Conservation (phyloP, 2,329 filamentous ascomycete species). For the Aspergillus uvarum region DNA sequence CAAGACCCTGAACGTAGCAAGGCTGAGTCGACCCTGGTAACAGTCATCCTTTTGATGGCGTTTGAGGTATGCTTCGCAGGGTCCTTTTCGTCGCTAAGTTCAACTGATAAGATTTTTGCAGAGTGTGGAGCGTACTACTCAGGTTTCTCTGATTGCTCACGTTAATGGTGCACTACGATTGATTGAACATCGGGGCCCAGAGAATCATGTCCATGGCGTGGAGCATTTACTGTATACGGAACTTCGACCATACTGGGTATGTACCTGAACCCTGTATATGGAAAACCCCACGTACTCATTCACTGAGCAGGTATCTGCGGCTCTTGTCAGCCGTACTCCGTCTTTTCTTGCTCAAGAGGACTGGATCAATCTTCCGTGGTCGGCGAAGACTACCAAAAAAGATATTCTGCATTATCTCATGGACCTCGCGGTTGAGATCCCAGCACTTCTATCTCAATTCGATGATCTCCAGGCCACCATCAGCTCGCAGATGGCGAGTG, state of each 20-base stretch:
- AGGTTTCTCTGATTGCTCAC: constrained; percentile 34
- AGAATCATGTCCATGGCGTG: constrained; percentile 41
- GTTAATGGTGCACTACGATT: constrained; percentile 37
- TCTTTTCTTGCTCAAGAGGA: constrained; percentile 38
- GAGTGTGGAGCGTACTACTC: constrained; percentile 40
- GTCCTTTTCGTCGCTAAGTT: neutral
- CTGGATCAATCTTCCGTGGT: constrained; percentile 44
- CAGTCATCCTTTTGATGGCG: constrained; percentile 38
- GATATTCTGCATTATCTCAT: constrained; percentile 40
- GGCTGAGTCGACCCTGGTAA: constrained; percentile 40
- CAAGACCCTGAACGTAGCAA: constrained; percentile 37
- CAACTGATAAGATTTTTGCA: constrained; percentile 15
- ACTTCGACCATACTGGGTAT: constrained; percentile 42
- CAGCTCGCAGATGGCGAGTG: constrained; percentile 23
- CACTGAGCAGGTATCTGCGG: constrained; percentile 30
- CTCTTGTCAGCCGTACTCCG: constrained; percentile 32
- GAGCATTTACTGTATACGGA: constrained; percentile 42
- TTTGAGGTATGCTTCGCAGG: constrained; percentile 32
- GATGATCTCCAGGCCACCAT: constrained; percentile 31
- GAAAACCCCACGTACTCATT: neutral
- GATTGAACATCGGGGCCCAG: constrained; percentile 41
- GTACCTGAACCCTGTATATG: neutral
- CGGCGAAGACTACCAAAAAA: constrained; percentile 35
- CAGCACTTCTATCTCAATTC: constrained; percentile 31
- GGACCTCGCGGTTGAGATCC: constrained; percentile 38